Conservation (phyloP, 1,139 yeast species). For the Kazachstania sp. region DNA sequence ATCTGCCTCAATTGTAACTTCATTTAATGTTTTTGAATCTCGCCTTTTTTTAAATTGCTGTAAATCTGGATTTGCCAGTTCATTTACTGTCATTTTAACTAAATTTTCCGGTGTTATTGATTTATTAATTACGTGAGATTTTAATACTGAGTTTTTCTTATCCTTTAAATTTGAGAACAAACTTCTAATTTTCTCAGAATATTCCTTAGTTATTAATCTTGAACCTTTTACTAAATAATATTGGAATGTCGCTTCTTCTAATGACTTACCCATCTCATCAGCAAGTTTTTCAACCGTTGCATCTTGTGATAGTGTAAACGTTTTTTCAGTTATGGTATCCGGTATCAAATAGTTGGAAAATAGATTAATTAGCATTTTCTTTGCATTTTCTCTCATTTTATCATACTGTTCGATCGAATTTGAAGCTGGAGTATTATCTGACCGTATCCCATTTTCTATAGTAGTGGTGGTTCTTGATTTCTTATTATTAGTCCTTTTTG, state of each 20-base stretch:
- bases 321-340: slow-evolving; percentile 30
- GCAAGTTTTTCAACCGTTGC: slow-evolving; percentile 38
- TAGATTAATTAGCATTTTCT: slow-evolving; percentile 33
- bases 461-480: neutral
- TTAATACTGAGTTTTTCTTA: slow-evolving; percentile 41
- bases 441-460: neutral
- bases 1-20: slow-evolving; percentile 50
- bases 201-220: slow-evolving; percentile 31
- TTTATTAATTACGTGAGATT: slow-evolving; percentile 41
- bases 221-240: slow-evolving; percentile 35
- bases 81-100: slow-evolving; percentile 53
- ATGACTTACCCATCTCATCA: slow-evolving; percentile 31
- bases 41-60: slow-evolving; percentile 63
- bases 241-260: slow-evolving; percentile 36
- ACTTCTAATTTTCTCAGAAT: slow-evolving; percentile 48
- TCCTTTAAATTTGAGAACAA: slow-evolving; percentile 48
- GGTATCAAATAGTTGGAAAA: slow-evolving; percentile 38
- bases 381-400: slow-evolving; percentile 38
- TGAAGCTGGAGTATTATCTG: neutral
- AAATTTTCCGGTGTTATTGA: slow-evolving; percentile 42
- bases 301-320: slow-evolving; percentile 22
- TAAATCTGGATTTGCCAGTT: slow-evolving; percentile 63
- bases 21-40: slow-evolving; percentile 56
- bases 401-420: neutral
- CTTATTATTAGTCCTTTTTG: slow-evolving; percentile 3